Evolutionary conservation across 2,329 filamentous ascomycete genomes (phyloP), one percentile per base, ranked within the genome.

Genomic region (Arachnomyces sp.): DNA sequence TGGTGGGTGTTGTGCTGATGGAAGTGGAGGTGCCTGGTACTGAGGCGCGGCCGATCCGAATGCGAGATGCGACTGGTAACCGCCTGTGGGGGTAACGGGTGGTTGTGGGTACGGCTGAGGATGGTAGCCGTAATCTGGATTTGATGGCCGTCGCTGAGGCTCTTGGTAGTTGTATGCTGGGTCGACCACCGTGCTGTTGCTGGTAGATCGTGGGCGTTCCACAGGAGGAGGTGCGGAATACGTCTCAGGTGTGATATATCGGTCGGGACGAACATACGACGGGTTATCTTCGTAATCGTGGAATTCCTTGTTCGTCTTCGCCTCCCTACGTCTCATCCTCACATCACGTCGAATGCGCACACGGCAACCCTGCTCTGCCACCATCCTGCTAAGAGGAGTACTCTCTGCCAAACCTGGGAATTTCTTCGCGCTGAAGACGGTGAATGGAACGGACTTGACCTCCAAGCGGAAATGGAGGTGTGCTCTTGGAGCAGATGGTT

Each of bases 391-490:
- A 36, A 96, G 71, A 9, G 76, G 71, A 0, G 92, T 98, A 67
- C 88, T 95, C 61, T 92, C 86, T 33, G 84, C 82, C 43, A 96
- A 70, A 13, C 90, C 92, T 12, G 92, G 92, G 67, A 98, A 98
- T 69, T 95, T 96, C 79, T 96, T 98, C 38, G 92, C 92, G 53
- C 89, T 95, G 69, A 76, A 96, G 31, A 96, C 92, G 36, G 78
- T 81, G 61, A 98, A 96, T 0, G 85, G 79, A 9, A 74, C 67
- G 0, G 92, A 94, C 70, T 90, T 88, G 54, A 95, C 84, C 61
- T 94, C 87, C 66, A 95, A 77, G 39, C 89, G 77, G 67, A 87
- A 90, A 56, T 88, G 82, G 48, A 94, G 84, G 43, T 75, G 82
- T 65, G 54, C 73, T 61, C 58, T 68, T 35, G 63, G 67, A 12